Evolutionary conservation across 495 filamentous ascomycete genomes (phyloP).

Genomic region (Penicillium nucicola): DNA sequence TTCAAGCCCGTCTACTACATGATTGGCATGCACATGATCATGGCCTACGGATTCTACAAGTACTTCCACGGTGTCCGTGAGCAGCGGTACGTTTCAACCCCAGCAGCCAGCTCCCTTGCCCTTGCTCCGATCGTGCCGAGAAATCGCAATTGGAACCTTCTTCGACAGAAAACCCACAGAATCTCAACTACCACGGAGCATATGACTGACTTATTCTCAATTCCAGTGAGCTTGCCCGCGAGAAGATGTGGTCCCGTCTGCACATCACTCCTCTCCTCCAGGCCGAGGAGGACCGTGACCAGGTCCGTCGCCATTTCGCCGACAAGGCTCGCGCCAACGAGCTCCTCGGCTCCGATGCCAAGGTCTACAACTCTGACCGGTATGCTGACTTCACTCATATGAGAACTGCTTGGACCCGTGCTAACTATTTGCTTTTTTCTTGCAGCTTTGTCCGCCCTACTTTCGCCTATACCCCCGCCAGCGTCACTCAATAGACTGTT

Average conservation of each 20-base stretch:
- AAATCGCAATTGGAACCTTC: conserved; percentile 6
- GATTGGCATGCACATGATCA: conserved; percentile 65
- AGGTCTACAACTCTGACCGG: conserved; percentile 85
- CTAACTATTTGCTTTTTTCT: not conserved
- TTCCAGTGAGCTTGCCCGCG: conserved; percentile 81
- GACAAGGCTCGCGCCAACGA: conserved; percentile 87
- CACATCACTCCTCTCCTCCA: conserved; percentile 89
- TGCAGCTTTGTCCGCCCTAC: conserved; percentile 47
- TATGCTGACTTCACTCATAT: conserved; percentile 41
- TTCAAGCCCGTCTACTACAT: conserved; percentile 81
- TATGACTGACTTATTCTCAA: conserved; percentile 3
- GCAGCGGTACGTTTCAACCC: conserved; percentile 64
- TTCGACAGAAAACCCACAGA: not conserved
- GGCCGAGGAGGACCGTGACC: conserved; percentile 93
- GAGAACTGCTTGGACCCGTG: not conserved
- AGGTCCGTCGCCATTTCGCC: conserved; percentile 78
- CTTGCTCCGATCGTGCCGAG: conserved; percentile 4
- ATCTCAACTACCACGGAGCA: not conserved
- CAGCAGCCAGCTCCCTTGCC: conserved; percentile 1
- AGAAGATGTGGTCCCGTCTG: conserved; percentile 97
- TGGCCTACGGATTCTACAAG: conserved; percentile 88
- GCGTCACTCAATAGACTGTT: conserved; percentile 34
- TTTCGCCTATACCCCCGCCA: conserved; percentile 42
- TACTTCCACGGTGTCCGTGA: conserved; percentile 75
- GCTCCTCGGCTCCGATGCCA: conserved; percentile 73